A percentile compares a stretch with the other conserved stretches of the same genome.
Evolutionary conservation across 2,329 filamentous ascomycete genomes (phyloP).

Genomic region (Boeremia lycopersici): DNA sequence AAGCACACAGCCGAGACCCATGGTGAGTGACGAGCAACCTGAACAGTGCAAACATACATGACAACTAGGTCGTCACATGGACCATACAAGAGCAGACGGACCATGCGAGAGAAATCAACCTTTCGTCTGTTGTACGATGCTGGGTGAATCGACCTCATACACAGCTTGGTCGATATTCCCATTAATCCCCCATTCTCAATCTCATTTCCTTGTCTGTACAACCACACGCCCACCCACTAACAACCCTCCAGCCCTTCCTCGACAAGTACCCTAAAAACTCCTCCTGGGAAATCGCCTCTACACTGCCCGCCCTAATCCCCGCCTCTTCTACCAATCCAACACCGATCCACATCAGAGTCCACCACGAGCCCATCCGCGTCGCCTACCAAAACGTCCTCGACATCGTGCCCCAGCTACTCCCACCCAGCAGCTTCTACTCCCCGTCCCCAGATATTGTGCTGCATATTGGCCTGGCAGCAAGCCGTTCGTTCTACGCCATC

Average conservation of each 20-base stretch:
- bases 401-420: slow-evolving; percentile 37
- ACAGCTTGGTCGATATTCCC: too few relatives aligned
- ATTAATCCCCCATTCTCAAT: too few relatives aligned
- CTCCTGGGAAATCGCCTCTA: slow-evolving; percentile 48
- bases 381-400: slow-evolving; percentile 39
- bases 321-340: slow-evolving; percentile 28
- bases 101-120: too few relatives aligned
- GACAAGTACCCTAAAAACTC: slow-evolving; percentile 39
- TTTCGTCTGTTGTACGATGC: too few relatives aligned
- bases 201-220: background rate
- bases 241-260: slow-evolving; percentile 39
- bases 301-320: slow-evolving; percentile 43
- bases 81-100: too few relatives aligned
- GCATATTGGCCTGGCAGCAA: slow-evolving; percentile 48
- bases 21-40: background rate
- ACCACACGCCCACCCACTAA: slow-evolving; percentile 13
- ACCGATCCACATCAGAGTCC: slow-evolving; percentile 44
- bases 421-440: slow-evolving; percentile 23
- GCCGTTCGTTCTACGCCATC: slow-evolving; percentile 44
- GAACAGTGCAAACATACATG: background rate
- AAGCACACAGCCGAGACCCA: background rate
- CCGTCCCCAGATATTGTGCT: slow-evolving; percentile 41
- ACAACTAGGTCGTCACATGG: too few relatives aligned
- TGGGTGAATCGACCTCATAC: too few relatives aligned
- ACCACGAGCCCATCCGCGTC: slow-evolving; percentile 44